phyloP scores from a whole-genome alignment of 2,329 filamentous ascomycete genomes.

The Arthroderma uncinatum region DNA sequence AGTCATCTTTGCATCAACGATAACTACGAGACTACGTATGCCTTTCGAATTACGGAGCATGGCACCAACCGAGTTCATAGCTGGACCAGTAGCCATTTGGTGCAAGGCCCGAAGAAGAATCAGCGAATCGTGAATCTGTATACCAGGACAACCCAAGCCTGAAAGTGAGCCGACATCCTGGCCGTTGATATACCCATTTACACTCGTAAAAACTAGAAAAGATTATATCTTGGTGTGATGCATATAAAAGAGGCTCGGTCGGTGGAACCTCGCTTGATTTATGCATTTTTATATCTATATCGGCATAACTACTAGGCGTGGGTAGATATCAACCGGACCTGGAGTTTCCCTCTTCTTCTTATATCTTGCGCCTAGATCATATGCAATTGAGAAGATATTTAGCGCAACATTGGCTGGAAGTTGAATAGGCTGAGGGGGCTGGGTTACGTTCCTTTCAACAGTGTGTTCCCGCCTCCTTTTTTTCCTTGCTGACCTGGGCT shows the following conservation, averaged over 20 bases:
- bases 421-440: background rate
- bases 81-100: constrained; percentile 37
- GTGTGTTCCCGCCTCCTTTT: background rate
- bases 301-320: too few species aligned
- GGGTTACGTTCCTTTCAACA: background rate
- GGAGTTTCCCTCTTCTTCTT: too few species aligned
- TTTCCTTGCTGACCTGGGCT: background rate
- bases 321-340: too few species aligned
- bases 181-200: background rate
- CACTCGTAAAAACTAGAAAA: background rate
- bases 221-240: background rate
- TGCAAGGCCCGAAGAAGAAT: constrained; percentile 36
- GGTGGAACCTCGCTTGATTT: too few species aligned
- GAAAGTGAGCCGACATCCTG: too few species aligned
- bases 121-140: constrained; percentile 37
- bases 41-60: constrained; percentile 27
- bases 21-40: constrained; percentile 37
- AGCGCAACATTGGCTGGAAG: too few species aligned
- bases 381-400: too few species aligned
- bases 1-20: constrained; percentile 38
- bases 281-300: too few species aligned
- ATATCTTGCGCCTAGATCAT: too few species aligned
- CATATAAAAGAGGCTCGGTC: too few species aligned
- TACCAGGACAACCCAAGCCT: background rate
- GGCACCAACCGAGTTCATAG: constrained; percentile 25